These are phyloP conservation scores for Mastigamoeba balamuthi DNA, from an alignment of 78 protist species.

Conservation along the genomic window DNA sequence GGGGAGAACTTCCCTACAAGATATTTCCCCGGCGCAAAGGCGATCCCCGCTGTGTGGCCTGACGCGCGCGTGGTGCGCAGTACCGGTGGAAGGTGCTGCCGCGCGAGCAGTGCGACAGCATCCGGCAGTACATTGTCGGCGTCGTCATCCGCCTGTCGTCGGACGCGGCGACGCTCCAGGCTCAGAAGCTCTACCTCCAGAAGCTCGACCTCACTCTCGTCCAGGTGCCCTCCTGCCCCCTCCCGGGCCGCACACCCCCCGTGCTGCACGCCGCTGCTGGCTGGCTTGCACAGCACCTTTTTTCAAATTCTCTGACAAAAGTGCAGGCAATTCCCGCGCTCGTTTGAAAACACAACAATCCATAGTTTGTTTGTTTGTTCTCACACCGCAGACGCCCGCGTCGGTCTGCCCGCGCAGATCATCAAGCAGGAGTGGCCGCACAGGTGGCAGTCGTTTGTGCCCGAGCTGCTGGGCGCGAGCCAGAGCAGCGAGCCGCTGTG, in stretches of 20 bases:
- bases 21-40: no score
- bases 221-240: constrained; percentile 16
- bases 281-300: not conserved
- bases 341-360: not conserved
- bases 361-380: not conserved
- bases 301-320: not conserved
- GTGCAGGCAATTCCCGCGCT: no score
- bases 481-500: constrained; percentile 76
- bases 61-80: no score
- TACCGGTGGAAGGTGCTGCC: constrained; percentile 85
- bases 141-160: constrained; percentile 48
- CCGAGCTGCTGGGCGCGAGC: constrained; percentile 79
- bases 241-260: not conserved
- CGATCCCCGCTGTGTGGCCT: no score
- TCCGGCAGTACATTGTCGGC: constrained; percentile 72
- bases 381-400: no score
- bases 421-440: constrained; percentile 97
- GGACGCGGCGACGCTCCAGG: constrained; percentile 20
- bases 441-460: constrained; percentile 88
- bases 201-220: constrained; percentile 74
- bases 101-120: constrained; percentile 57
- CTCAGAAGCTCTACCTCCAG: constrained; percentile 14
- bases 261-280: not conserved
- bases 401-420: no score
- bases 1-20: not conserved